Percentiles rank a stretch among this genome's conserved stretches.
Evolutionary conservation across 2,329 filamentous ascomycete genomes (phyloP).

Genomic region (Trichocomaceae sp.): DNA sequence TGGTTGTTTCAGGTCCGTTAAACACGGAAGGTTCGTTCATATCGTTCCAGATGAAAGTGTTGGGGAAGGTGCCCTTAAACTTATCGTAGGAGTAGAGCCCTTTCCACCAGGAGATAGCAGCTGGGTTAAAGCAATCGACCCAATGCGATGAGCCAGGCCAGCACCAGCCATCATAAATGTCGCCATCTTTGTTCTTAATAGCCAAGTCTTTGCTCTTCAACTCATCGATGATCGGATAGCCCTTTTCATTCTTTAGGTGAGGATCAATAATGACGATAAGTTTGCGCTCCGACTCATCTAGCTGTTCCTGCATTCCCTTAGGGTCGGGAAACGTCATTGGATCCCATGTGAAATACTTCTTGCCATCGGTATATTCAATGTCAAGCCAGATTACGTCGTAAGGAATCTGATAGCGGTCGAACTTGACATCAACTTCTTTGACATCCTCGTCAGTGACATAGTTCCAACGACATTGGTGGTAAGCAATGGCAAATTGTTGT

Average conservation of each 20-base stretch:
- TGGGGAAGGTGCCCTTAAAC: constrained; percentile 79
- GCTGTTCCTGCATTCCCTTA: constrained; percentile 76
- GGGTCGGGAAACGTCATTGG: constrained; percentile 80
- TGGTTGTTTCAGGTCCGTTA: constrained; percentile 95
- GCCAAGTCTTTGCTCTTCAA: constrained; percentile 77
- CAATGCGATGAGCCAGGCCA: constrained; percentile 97
- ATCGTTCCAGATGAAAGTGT: constrained; percentile 96
- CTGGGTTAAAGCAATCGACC: constrained; percentile 95
- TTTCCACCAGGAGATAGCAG: constrained; percentile 85
- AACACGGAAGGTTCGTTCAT: constrained; percentile 99
- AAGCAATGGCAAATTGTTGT: constrained; percentile 84
- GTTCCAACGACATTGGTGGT: constrained; percentile 98
- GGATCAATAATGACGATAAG: constrained; percentile 93
- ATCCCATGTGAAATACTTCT: constrained; percentile 99
- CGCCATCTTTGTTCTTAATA: constrained; percentile 82
- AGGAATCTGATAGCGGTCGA: constrained; percentile 90
- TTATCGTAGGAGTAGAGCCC: constrained; percentile 76
- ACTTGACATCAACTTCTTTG: constrained; percentile 90
- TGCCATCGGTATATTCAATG: constrained; percentile 93
- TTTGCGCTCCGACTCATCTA: constrained; percentile 79
- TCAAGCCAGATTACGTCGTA: constrained; percentile 99
- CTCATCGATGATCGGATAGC: constrained; percentile 71
- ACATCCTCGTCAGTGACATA: constrained; percentile 97
- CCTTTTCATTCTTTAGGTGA: constrained; percentile 87
- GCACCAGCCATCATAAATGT: constrained; percentile 93